A percentile compares a stretch with the other conserved stretches of the same genome.
Evolutionary conservation across 208 protist species (phyloP).

Genomic region (Novymonas esmeraldas): DNA sequence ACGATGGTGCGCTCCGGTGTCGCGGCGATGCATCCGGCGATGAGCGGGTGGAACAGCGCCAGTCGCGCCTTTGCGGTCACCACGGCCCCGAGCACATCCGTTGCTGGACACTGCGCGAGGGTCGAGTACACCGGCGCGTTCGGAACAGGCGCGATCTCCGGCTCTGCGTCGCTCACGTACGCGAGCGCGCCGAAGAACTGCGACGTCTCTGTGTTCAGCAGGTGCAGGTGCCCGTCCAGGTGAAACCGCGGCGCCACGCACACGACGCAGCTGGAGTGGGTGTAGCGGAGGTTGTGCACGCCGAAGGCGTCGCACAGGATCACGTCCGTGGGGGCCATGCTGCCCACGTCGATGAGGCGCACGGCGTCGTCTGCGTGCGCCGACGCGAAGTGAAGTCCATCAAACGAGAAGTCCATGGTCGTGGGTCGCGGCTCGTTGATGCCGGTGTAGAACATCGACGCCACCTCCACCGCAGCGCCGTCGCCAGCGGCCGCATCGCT

Average conservation of each 20-base stretch:
- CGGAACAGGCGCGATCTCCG: constrained; percentile 33
- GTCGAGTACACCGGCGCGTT: constrained; percentile 75
- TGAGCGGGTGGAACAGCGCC: constrained; percentile 79
- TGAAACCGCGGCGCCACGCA: constrained; percentile 70
- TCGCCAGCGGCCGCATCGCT: constrained; percentile 8
- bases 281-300: constrained; percentile 69
- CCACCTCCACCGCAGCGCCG: constrained; percentile 47
- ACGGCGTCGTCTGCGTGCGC: constrained; percentile 80
- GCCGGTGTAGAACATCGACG: constrained; percentile 73
- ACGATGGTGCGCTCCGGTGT: constrained; percentile 46
- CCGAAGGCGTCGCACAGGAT: constrained; percentile 64
- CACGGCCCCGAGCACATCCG: constrained; percentile 68
- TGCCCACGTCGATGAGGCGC: constrained; percentile 63
- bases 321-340: constrained; percentile 51
- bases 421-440: constrained; percentile 76
- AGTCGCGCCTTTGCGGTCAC: constrained; percentile 50
- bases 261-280: constrained; percentile 62
- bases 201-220: constrained; percentile 71
- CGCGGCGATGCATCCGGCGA: constrained; percentile 73
- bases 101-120: constrained; percentile 63
- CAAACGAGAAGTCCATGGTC: constrained; percentile 73
- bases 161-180: constrained; percentile 61
- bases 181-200: constrained; percentile 70
- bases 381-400: constrained; percentile 70
- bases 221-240: constrained; percentile 81